These are phyloP conservation scores for Raddia guianensis DNA, from an alignment of 176 grass and related monocot species.

Conservation along the genomic window DNA sequence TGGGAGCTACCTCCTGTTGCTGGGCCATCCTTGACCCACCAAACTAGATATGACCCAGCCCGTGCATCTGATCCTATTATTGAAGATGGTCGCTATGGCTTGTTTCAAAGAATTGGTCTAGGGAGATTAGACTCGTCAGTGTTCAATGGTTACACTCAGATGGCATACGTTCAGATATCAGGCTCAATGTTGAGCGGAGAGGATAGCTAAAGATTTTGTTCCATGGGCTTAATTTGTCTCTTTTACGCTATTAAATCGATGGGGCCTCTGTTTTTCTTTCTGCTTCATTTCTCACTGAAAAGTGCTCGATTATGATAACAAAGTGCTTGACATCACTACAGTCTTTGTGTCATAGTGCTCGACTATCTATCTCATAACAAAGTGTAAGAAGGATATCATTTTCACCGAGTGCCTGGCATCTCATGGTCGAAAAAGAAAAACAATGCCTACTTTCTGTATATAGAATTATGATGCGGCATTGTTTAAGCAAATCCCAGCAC, in stretches of 20 bases:
- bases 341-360: too few relatives aligned
- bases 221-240: constrained; percentile 14
- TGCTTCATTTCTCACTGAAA: not conserved
- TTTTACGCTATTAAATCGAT: not conserved
- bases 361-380: too few relatives aligned
- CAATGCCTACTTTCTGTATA: not conserved
- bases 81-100: constrained; percentile 68
- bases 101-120: constrained; percentile 71
- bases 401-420: not conserved
- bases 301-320: not conserved
- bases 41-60: constrained; percentile 90
- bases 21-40: constrained; percentile 85
- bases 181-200: constrained; percentile 31
- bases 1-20: constrained; percentile 93
- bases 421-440: not conserved
- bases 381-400: not conserved
- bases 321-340: too few relatives aligned
- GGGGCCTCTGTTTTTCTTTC: not conserved
- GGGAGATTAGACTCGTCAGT: constrained; percentile 64
- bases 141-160: constrained; percentile 94
- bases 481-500: not conserved
- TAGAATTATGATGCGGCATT: not conserved
- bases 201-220: constrained; percentile 29
- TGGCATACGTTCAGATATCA: constrained; percentile 82
- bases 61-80: constrained; percentile 73